phyloP scores from a whole-genome alignment of 305 asterid genomes.

The Solanum hybrid region DNA sequence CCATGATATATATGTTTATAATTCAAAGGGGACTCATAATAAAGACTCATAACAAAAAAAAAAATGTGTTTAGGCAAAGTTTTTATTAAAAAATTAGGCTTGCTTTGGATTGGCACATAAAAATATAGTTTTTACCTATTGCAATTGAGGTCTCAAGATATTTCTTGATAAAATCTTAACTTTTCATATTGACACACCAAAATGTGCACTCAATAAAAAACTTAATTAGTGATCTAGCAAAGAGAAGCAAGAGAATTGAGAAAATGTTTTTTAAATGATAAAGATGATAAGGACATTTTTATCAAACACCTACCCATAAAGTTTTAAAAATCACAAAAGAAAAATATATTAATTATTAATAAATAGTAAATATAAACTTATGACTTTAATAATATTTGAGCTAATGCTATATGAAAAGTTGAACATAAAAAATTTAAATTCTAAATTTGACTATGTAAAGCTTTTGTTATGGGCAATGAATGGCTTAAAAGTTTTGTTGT shows the following conservation, averaged over 20 bases:
- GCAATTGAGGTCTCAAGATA: neutral
- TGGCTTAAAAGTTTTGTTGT: neutral
- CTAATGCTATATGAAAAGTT: no score
- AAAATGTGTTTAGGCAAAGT: no score
- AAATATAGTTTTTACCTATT: slow-evolving; percentile 1
- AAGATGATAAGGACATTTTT: neutral
- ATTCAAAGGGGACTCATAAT: neutral
- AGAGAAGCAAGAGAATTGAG: neutral
- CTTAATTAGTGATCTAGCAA: neutral
- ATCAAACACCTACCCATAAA: neutral
- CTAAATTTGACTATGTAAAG: neutral
- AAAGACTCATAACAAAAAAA: neutral
- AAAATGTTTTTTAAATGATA: neutral
- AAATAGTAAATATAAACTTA: no score
- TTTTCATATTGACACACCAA: neutral
- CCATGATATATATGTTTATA: neutral
- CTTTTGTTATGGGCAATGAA: neutral
- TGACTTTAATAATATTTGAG: neutral
- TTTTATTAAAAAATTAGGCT: no score
- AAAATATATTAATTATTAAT: no score
- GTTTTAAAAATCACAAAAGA: neutral
- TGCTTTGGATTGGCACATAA: neutral
- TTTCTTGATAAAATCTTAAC: neutral
- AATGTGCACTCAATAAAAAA: neutral
- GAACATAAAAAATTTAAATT: neutral